Evolutionary conservation across 208 protist genomes (phyloP).

Genomic region (Naegleria fowleri): DNA sequence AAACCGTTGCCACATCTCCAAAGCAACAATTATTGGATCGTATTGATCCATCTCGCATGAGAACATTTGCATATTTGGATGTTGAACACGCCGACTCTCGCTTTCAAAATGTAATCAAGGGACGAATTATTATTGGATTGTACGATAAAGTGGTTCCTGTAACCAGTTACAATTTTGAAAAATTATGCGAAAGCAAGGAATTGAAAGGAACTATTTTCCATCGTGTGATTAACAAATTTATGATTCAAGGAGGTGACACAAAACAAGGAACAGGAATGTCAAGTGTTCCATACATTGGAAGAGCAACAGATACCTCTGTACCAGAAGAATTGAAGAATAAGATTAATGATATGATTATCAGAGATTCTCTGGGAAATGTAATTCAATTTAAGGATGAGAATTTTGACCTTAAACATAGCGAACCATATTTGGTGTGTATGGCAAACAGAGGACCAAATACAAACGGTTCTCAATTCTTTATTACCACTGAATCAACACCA

Average conservation of each 20-base stretch:
- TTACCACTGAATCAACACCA: constrained; percentile 67
- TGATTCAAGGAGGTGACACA: constrained; percentile 92
- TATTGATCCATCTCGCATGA: neutral
- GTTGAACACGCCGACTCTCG: neutral
- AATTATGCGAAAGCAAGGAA: neutral
- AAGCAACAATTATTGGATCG: neutral
- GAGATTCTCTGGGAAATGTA: constrained; percentile 28
- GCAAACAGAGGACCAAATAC: constrained; percentile 73
- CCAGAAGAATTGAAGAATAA: neutral
- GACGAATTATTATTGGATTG: constrained; percentile 37
- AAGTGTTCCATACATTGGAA: neutral
- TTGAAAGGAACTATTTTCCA: constrained; percentile 71
- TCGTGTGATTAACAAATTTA: constrained; percentile 76
- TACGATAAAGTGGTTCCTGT: constrained; percentile 55
- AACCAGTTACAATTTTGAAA: constrained; percentile 43
- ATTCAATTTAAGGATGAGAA: constrained; percentile 67
- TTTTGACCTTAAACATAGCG: constrained; percentile 70
- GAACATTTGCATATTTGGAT: neutral
- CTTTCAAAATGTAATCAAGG: neutral
- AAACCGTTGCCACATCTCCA: neutral
- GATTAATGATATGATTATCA: neutral
- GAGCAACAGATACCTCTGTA: neutral
- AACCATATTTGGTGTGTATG: constrained; percentile 73
- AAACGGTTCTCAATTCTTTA: constrained; percentile 85
- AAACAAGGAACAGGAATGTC: constrained; percentile 76